Evolutionary conservation across 23 red algal species (phyloP).

Genomic region (Agarophyton chilense): DNA sequence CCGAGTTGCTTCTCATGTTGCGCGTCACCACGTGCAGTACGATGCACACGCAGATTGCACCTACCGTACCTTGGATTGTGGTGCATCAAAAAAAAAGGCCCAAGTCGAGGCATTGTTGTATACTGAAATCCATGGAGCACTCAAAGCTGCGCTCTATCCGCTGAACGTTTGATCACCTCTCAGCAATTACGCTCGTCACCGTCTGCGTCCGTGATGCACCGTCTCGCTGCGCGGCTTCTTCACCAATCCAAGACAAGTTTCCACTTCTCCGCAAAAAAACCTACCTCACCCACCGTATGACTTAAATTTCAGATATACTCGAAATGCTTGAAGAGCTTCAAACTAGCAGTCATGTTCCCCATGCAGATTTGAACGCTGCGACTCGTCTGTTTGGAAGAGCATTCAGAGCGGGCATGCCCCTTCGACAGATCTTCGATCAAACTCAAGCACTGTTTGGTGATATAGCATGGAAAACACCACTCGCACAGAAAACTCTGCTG

Average conservation of each 20-base stretch:
- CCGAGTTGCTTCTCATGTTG: too few species aligned
- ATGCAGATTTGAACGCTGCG: neutral
- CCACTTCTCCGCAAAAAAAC: neutral
- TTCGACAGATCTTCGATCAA: conserved; percentile 40
- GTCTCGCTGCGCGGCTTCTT: too few species aligned
- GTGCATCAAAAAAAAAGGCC: neutral
- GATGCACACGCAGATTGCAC: too few species aligned
- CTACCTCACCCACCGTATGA: neutral
- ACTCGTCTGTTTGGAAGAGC: neutral
- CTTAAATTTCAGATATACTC: neutral
- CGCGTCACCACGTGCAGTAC: too few species aligned
- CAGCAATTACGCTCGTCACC: too few species aligned
- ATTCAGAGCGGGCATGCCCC: conserved; percentile 36
- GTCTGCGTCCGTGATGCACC: too few species aligned
- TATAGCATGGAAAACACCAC: conserved; percentile 21
- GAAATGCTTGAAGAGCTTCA: neutral
- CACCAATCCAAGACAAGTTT: neutral
- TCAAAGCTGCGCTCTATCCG: too few species aligned
- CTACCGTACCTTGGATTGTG: too few species aligned
- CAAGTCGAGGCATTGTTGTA: neutral
- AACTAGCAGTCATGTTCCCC: neutral
- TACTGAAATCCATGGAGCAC: neutral
- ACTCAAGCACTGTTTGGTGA: conserved; percentile 2
- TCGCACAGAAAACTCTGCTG: conserved; percentile 16
- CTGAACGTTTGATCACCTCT: too few species aligned